Conservation (phyloP, 1,139 yeast genomes). For the Taphrina populina region DNA sequence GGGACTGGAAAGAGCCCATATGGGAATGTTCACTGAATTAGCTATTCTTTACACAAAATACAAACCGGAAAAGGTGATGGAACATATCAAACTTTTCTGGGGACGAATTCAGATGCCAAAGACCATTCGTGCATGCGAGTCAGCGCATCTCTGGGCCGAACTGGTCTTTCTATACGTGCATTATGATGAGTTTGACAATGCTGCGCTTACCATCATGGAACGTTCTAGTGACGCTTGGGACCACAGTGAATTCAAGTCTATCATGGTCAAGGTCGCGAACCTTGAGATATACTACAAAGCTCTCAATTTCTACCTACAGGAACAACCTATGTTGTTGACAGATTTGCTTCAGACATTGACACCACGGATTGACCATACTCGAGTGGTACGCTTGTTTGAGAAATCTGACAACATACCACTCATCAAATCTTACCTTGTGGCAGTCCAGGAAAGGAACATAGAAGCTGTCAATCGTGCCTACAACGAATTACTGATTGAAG, state of each 20-base stretch:
- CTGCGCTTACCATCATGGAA: slow-evolving; percentile 96
- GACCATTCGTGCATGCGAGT: slow-evolving; percentile 90
- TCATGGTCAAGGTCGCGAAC: slow-evolving; percentile 90
- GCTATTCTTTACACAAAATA: slow-evolving; percentile 89
- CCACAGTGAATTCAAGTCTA: slow-evolving; percentile 89
- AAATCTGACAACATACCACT: slow-evolving; percentile 94
- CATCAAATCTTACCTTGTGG: slow-evolving; percentile 89
- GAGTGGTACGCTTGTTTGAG: slow-evolving; percentile 92
- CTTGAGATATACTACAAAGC: slow-evolving; percentile 97
- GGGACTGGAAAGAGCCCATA: slow-evolving; percentile 96
- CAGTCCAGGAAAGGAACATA: slow-evolving; percentile 86
- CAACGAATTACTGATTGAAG: slow-evolving; percentile 92
- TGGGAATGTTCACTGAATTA: slow-evolving; percentile 99
- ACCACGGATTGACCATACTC: slow-evolving; percentile 90
- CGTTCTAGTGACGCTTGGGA: slow-evolving; percentile 91
- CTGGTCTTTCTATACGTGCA: slow-evolving; percentile 94
- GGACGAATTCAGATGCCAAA: slow-evolving; percentile 97
- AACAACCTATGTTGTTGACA: slow-evolving; percentile 86
- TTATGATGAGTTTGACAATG: slow-evolving; percentile 99
- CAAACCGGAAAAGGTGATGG: slow-evolving; percentile 88
- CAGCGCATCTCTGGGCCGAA: slow-evolving; percentile 94
- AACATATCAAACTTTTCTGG: slow-evolving; percentile 96
- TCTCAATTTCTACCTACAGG: slow-evolving; percentile 85
- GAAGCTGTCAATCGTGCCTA: slow-evolving; percentile 91
- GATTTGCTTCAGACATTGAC: slow-evolving; percentile 81